Percentiles rank a stretch among this genome's conserved stretches.
Conservation (phyloP, 306 rosid species). For the Albizia julibrissin region DNA sequence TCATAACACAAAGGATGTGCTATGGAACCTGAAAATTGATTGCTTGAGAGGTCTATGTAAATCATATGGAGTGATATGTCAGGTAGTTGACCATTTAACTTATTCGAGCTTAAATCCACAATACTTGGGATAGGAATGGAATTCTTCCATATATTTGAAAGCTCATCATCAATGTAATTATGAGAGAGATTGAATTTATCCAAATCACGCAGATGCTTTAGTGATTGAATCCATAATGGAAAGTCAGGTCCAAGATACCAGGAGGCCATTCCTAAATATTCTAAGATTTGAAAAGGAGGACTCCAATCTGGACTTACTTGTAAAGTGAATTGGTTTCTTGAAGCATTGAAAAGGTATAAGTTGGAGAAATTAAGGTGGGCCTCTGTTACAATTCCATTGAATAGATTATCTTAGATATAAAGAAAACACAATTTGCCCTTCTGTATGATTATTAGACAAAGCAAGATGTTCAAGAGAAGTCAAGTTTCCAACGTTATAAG, state of each 20-base stretch:
- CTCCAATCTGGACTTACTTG: too few relatives aligned
- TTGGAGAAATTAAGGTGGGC: not conserved
- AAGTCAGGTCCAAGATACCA: constrained; percentile 33
- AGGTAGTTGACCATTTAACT: not conserved
- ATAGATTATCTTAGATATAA: not conserved
- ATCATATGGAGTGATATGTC: not conserved
- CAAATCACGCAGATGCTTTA: not conserved
- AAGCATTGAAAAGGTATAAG: too few relatives aligned
- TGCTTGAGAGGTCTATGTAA: constrained; percentile 14
- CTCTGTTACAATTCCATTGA: not conserved
- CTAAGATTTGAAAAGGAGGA: not conserved
- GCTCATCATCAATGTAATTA: not conserved
- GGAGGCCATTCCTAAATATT: not conserved
- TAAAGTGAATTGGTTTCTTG: not conserved
- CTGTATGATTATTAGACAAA: not conserved
- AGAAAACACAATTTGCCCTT: not conserved
- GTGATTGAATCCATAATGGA: constrained; percentile 29
- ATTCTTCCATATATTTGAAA: not conserved
- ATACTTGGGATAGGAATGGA: not conserved
- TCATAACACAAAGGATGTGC: not conserved
- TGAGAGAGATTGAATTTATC: not conserved
- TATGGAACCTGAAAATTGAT: constrained; percentile 7
- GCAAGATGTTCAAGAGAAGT: constrained; percentile 7
- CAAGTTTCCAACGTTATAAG: constrained; percentile 15
- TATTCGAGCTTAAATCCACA: not conserved